Base-by-base conservation (phyloP, 73 alveolate species). In the Tetrahymena thermophila region DNA sequence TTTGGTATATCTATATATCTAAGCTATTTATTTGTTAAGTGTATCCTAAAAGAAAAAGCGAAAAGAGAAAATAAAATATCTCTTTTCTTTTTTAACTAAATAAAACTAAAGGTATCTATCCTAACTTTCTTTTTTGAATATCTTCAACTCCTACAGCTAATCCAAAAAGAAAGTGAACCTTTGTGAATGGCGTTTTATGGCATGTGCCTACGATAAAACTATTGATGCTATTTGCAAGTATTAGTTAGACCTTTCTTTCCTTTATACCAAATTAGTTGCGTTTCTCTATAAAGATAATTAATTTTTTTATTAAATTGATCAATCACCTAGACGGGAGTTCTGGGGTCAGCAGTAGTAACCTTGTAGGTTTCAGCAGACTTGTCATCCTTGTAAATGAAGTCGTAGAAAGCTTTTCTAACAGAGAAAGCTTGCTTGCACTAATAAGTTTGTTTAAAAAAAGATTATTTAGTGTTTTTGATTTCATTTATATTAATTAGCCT, bases 371-470 rank as follows among this genome's bases (percentile, higher is more conserved):
- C 85, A 42, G 95, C 84, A 93, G 89, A 42, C 83, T 37, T 93
- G 95, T 93, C 95, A 43, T 93, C 95, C 38, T 34, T 93, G 35
- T 93, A 93, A 43, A 93, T 25, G 83, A 43, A 38, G 85, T 93
- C 95, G 83, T 42, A 93, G 85, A 93, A 93, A 34, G 83, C 50
- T 10, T 34, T 93, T 93, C 95, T 93, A n/a, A 93, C 83, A 28
- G 95, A 93, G 38, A 93, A 93, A 42, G 83, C n/a, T 85, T 85
- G 94, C 94, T 42, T 85, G 56, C 94, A 71, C 89, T 71, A 71
- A 28, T 71, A 28, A 71, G 23, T 71, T 28, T 11, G 37, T 71
- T 28, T 28, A 28, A 71, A 71, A 71, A 71, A 28, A 13, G 25
- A 56, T 23, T 71, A 71, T n/a, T 28, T 28, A 28, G 35, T 11